Base-by-base conservation (phyloP, 495 filamentous ascomycete genomes). In the Trichoderma virens region DNA sequence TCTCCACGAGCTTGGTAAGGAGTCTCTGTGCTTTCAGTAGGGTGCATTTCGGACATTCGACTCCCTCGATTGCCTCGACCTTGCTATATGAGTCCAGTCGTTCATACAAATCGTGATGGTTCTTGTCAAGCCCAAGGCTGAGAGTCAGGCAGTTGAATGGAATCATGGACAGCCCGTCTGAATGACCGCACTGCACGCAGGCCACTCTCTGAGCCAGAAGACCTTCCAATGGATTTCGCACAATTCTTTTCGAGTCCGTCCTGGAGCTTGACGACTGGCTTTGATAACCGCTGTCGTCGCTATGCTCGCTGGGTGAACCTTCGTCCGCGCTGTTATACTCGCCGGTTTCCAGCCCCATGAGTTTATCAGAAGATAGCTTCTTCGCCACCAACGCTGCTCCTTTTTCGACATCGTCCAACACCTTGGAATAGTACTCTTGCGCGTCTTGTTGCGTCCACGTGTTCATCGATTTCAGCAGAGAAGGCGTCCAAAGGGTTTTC, bases 371-470 rank as follows among this genome's bases (percentile, higher is more conserved):
- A 56, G 51, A 16, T 20, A 78, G 75, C 2, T 75, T 75, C 35
- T 66, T 65, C 7, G 79, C 72, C 25, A 78, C 81, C 60, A 80
- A 79, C 20, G 76, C 72, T 30, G 90, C 78, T 67, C 95, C 92
- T 68, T 88, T 87, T 68, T 98, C 92, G 51, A 99, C 76, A 66
- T 93, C 86, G 61, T 93, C 90, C 63, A 96, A 79, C 28, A 99
- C 77, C 68, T 93, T 96, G 20, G 92, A 91, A 63, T 90, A 96
- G 71, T 97, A 99, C 73, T 99, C 95, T 73, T 99, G 95, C 5
- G 95, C 95, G 78, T 99, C 95, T 71, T 99, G 95, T 70, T 99
- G 95, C 72, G 96, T 88, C 87, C 89, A 94, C 59, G 88, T 93
- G 70, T 87, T 92, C 86, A 97, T 91, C 14, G 83, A 89, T 71